Percentiles rank a stretch among this genome's conserved stretches.
Conservation (phyloP, 2,329 filamentous ascomycete genomes). For the Pseudogymnoascus sp. region DNA sequence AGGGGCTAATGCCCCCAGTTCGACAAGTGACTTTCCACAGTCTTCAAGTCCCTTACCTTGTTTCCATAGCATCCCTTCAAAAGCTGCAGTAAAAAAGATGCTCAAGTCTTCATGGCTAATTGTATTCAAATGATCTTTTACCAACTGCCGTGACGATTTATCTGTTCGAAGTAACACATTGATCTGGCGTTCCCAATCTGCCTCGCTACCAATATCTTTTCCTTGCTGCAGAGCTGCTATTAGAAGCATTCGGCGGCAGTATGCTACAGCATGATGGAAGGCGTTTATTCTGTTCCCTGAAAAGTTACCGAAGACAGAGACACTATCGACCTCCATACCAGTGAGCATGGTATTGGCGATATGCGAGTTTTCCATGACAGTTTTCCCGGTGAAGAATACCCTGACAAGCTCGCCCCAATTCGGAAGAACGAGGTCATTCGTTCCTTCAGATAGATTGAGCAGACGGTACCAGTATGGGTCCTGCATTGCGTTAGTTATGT, state of each 20-base stretch:
- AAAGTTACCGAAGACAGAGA: slow-evolving; percentile 32
- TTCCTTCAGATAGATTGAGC: slow-evolving; percentile 44
- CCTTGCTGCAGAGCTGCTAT: slow-evolving; percentile 38
- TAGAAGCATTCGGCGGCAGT: slow-evolving; percentile 55
- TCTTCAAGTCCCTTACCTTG: slow-evolving; percentile 34
- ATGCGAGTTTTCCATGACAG: slow-evolving; percentile 25
- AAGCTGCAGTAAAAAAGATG: slow-evolving; percentile 44
- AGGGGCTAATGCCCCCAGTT: slow-evolving; percentile 44
- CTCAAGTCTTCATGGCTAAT: slow-evolving; percentile 33
- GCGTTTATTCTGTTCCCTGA: slow-evolving; percentile 41
- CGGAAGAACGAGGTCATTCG: slow-evolving; percentile 35
- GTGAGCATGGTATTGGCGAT: slow-evolving; percentile 26
- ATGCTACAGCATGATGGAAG: slow-evolving; percentile 62
- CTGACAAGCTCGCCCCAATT: slow-evolving; percentile 44
- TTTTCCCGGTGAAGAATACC: slow-evolving; percentile 39
- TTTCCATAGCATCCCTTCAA: slow-evolving; percentile 46
- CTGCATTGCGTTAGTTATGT: slow-evolving; percentile 15
- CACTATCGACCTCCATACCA: slow-evolving; percentile 35
- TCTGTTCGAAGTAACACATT: slow-evolving; percentile 66
- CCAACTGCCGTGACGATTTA: slow-evolving; percentile 50
- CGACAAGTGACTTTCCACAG: slow-evolving; percentile 45
- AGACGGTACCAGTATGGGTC: slow-evolving; percentile 61
- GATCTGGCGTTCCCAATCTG: slow-evolving; percentile 77
- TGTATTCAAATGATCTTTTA: slow-evolving; percentile 45
- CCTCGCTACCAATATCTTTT: slow-evolving; percentile 44